Percentiles rank a stretch among this genome's conserved stretches.
These are phyloP conservation scores for Glomus cerebriforme DNA, from an alignment of 192 early-diverging fungal species.

Conservation along the genomic window DNA sequence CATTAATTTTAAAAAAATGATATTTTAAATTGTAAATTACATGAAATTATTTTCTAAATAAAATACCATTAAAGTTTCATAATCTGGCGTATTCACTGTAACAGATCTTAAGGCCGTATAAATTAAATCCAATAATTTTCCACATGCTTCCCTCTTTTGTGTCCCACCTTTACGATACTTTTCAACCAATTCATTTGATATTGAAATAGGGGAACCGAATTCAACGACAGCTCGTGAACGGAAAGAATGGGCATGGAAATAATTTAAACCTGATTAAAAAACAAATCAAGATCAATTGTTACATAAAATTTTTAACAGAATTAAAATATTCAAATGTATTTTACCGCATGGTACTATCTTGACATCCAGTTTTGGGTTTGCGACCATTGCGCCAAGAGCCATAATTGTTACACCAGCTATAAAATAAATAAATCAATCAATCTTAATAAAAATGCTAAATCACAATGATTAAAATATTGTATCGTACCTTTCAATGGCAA, in stretches of 20 bases:
- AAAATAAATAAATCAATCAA: not conserved
- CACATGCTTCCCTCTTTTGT: conserved; percentile 82
- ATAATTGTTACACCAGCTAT: conserved; percentile 78
- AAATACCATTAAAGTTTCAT: conserved; percentile 85
- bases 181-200: conserved; percentile 76
- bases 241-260: conserved; percentile 96
- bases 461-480: not conserved
- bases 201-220: conserved; percentile 89
- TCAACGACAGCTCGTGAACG: conserved; percentile 95
- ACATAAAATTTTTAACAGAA: not conserved
- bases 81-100: conserved; percentile 91
- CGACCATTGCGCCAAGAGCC: conserved; percentile 88
- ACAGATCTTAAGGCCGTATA: conserved; percentile 82
- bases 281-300: not conserved
- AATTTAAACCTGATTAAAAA: conserved; percentile 69
- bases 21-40: too few relatives aligned
- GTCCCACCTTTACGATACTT: conserved; percentile 80
- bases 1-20: not conserved
- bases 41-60: not conserved
- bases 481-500: conserved; percentile 85
- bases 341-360: conserved; percentile 86
- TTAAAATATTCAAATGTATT: not conserved
- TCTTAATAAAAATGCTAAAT: not conserved
- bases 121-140: conserved; percentile 74
- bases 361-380: conserved; percentile 81